Base-by-base conservation (phyloP, 2,329 filamentous ascomycete genomes). In the Colletotrichum horii region DNA sequence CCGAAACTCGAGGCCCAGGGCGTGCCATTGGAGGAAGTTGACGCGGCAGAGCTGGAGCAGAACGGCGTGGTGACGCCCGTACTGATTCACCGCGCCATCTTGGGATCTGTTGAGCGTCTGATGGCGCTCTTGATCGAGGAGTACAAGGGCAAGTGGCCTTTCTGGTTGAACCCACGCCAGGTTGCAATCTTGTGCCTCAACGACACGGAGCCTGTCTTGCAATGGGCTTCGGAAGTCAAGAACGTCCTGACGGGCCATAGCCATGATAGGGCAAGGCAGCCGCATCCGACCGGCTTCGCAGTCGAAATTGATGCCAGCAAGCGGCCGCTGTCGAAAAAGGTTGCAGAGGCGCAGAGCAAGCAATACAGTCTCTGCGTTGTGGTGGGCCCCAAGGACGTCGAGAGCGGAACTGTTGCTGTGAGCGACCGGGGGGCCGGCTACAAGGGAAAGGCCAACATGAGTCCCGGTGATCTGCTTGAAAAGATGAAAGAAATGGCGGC, bases 71-170 rank as follows among this genome's bases (percentile, higher is more conserved):
- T 93, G 6, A 82, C 83, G 3, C 95, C 96, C 0, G 95, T 98
- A 48, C 90, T 98, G 81, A 93, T 98, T 67, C 95, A 98, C 82
- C 92, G 95, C 66, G 95, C 96, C 16, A 94, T 98, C 43, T 89
- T 97, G 67, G 95, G 95, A 19, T 97, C 94, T 0, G 90, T 97
- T 7, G 95, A 98, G 84, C 91, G 96, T 61, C 92, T 98, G 77
- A 93, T 98, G 89, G 95, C 95, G 5, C 88, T 98, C 16, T 85
- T 98, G 55, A 96, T 97, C 71, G 96, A 98, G 84, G 93, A 95
- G 78, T 95, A 96, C 79, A 89, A 93, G 72, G 94, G 94, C 19
- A 90, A 89, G 74, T 97, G 95, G 91, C 95, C 95, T 5, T 96
- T 98, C 82, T 98, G 95, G 96, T 88, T 98, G 12, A 96, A 94